phyloP scores from a whole-genome alignment of 2,329 filamentous ascomycete species.

The Neonectria magnoliae region DNA sequence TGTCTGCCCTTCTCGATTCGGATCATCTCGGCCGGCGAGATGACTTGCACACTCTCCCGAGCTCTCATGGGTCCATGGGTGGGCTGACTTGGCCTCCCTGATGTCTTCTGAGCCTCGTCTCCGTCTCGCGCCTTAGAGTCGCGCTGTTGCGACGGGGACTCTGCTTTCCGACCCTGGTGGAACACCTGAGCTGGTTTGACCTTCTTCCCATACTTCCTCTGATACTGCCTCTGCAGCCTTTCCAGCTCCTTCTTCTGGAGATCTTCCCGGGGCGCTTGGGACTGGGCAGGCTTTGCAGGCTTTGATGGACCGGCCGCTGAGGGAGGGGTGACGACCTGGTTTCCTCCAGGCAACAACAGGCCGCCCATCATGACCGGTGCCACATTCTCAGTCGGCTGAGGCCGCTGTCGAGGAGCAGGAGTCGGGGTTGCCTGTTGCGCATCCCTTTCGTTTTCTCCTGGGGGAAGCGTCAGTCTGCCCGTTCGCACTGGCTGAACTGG shows the following conservation, averaged over 20 bases:
- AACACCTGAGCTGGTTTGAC: slow-evolving; percentile 9
- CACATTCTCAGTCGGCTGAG: not conserved
- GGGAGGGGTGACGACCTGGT: not conserved
- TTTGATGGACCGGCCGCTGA: not conserved
- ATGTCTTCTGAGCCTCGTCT: not conserved
- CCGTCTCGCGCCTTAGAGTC: not conserved
- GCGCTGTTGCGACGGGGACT: not conserved
- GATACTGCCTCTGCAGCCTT: not conserved
- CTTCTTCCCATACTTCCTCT: not conserved
- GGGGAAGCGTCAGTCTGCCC: not conserved
- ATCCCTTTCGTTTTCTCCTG: not conserved
- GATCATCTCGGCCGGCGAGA: slow-evolving; percentile 2
- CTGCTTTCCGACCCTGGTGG: not conserved
- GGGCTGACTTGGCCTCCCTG: too few relatives aligned
- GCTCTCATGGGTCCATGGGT: not conserved
- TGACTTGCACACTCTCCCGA: slow-evolving; percentile 7
- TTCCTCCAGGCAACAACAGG: slow-evolving; percentile 10
- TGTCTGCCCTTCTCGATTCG: slow-evolving; percentile 2
- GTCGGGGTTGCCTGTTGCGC: not conserved
- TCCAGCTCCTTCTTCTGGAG: slow-evolving; percentile 2
- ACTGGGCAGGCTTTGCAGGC: not conserved
- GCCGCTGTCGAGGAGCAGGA: not conserved
- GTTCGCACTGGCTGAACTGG: not conserved
- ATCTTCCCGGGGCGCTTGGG: not conserved
- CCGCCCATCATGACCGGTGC: slow-evolving; percentile 8